Percentiles rank a stretch among this genome's conserved stretches.
Evolutionary conservation across 768 basidiomycete species (phyloP).

Genomic region (Cystofilobasidium ferigula): DNA sequence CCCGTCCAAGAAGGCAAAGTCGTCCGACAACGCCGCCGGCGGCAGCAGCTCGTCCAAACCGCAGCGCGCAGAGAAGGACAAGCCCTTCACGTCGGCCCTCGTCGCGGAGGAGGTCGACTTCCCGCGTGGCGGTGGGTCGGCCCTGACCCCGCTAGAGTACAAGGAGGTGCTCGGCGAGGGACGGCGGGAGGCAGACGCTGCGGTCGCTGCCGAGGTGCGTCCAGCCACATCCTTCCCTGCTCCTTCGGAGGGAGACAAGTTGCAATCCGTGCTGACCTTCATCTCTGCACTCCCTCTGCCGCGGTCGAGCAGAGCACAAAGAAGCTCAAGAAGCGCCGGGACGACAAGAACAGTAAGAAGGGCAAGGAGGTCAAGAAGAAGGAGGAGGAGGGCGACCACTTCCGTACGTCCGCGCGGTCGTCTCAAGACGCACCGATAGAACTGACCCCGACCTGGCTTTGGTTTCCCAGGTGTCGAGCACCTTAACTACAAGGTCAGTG

Average conservation of each 20-base stretch:
- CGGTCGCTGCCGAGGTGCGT: slow-evolving; percentile 54
- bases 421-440: neutral
- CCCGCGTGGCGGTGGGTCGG: slow-evolving; percentile 86
- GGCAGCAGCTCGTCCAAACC: neutral
- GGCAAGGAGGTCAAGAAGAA: slow-evolving; percentile 32
- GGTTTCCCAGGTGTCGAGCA: slow-evolving; percentile 56
- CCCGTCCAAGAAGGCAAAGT: slow-evolving; percentile 16
- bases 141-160: slow-evolving; percentile 76
- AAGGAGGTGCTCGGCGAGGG: slow-evolving; percentile 77
- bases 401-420: slow-evolving; percentile 38
- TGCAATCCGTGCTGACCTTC: slow-evolving; percentile 21
- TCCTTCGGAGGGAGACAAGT: slow-evolving; percentile 8
- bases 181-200: slow-evolving; percentile 67
- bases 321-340: slow-evolving; percentile 20
- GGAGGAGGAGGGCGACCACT: slow-evolving; percentile 41
- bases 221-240: neutral
- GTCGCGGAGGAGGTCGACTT: slow-evolving; percentile 68
- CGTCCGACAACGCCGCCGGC: neutral
- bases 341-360: slow-evolving; percentile 35
- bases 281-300: no score
- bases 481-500: slow-evolving; percentile 75
- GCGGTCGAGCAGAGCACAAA: slow-evolving; percentile 12
- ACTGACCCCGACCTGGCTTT: neutral
- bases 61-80: neutral
- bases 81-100: slow-evolving; percentile 33